Conservation (phyloP, 73 alveolate species). For the Stentor roeselii region DNA sequence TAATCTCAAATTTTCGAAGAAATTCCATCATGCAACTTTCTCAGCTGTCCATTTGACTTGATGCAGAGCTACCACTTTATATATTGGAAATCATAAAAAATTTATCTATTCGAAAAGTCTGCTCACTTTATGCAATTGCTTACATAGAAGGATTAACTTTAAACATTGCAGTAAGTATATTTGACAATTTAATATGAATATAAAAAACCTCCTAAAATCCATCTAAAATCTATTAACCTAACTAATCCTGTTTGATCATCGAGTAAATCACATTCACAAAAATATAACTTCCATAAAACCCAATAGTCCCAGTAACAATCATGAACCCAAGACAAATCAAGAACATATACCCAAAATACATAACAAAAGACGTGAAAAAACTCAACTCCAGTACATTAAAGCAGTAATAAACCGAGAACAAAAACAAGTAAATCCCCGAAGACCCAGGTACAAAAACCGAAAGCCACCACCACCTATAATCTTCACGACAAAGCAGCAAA, state of each 20-base stretch:
- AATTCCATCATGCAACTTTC: too few species aligned
- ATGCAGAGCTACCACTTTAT: too few species aligned
- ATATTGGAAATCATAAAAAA: too few species aligned
- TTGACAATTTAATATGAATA: too few species aligned
- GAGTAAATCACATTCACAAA: conserved; percentile 39
- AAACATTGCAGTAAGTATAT: too few species aligned
- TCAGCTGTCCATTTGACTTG: too few species aligned
- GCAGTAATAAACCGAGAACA: conserved; percentile 33
- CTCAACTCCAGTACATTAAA: conserved; percentile 23
- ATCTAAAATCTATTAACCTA: too few species aligned
- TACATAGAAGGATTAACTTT: too few species aligned
- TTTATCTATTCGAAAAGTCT: too few species aligned
- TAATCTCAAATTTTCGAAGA: too few species aligned
- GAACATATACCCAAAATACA: conserved; percentile 45
- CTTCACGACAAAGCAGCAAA: conserved; percentile 34
- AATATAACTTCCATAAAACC: conserved; percentile 35
- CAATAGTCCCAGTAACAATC: conserved; percentile 45
- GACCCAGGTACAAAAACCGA: conserved; percentile 43
- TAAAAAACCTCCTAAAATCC: too few species aligned
- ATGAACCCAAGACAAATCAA: conserved; percentile 29
- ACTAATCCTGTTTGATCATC: conserved; percentile 37
- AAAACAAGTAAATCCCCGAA: conserved; percentile 43
- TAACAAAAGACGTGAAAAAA: conserved; percentile 30
- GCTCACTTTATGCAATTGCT: too few species aligned
- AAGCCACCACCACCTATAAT: conserved; percentile 58